Percentiles rank a stretch among this genome's conserved stretches.
Conservation (phyloP, 805 yeast genomes). For the Saccharomyces paradoxus region DNA sequence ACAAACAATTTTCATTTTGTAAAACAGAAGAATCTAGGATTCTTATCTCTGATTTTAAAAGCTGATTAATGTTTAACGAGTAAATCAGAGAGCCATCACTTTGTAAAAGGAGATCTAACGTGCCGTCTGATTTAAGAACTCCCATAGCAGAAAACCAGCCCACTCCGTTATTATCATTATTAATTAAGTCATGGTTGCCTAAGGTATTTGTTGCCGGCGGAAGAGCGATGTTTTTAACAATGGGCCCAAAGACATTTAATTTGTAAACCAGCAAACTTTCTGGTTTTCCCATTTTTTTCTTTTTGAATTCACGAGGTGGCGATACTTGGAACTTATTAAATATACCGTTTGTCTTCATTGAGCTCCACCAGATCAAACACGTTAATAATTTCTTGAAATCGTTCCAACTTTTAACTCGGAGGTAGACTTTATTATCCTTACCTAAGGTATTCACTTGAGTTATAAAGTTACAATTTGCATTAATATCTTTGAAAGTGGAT, state of each 20-base stretch:
- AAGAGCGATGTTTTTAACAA: constrained; percentile 21
- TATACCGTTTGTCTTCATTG: constrained; percentile 43
- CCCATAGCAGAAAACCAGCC: constrained; percentile 74
- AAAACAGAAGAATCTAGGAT: constrained; percentile 56
- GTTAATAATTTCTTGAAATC: constrained; percentile 38
- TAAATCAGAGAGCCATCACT: constrained; percentile 55
- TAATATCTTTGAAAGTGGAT: neutral
- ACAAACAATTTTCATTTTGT: constrained; percentile 50
- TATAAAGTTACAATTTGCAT: constrained; percentile 7
- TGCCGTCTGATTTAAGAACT: constrained; percentile 55
- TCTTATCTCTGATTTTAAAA: constrained; percentile 55
- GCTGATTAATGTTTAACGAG: constrained; percentile 44
- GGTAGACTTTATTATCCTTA: constrained; percentile 6
- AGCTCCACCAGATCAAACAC: constrained; percentile 49
- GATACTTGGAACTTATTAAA: constrained; percentile 43
- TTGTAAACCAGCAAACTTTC: constrained; percentile 48
- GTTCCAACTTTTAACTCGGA: constrained; percentile 13
- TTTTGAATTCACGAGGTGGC: constrained; percentile 12
- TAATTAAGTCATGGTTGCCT: neutral
- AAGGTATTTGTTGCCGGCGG: constrained; percentile 4
- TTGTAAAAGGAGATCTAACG: constrained; percentile 50
- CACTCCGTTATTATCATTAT: constrained; percentile 26
- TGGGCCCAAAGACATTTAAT: constrained; percentile 58
- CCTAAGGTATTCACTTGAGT: constrained; percentile 11
- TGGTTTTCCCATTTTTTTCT: constrained; percentile 25